phyloP scores from a whole-genome alignment of 2,329 filamentous ascomycete species.

The Fonsecaea pedrosoi region DNA sequence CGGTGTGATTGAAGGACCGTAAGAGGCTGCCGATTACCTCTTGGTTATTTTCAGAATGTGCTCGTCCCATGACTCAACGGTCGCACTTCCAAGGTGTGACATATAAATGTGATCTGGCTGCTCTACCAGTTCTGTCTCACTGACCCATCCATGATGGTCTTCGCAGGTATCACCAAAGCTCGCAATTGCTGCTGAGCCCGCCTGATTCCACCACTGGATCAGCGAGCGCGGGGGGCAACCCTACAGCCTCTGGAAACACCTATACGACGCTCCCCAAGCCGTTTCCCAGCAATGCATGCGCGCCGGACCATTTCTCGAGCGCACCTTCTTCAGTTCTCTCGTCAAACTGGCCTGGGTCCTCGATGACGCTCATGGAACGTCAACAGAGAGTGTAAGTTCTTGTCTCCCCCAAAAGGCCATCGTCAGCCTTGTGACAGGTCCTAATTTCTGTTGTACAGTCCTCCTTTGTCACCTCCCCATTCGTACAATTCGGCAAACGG shows the following conservation, averaged over 20 bases:
- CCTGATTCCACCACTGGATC: constrained; percentile 63
- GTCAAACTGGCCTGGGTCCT: constrained; percentile 36
- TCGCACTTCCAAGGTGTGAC: constrained; percentile 30
- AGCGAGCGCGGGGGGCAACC: constrained; percentile 59
- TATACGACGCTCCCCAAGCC: constrained; percentile 50
- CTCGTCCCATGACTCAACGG: constrained; percentile 37
- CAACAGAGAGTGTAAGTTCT: constrained; percentile 49
- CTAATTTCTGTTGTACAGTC: constrained; percentile 30
- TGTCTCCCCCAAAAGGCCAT: constrained; percentile 1
- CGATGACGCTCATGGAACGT: constrained; percentile 35
- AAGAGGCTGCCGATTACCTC: constrained; percentile 20
- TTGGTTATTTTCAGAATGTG: constrained; percentile 32
- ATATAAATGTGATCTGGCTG: constrained; percentile 23
- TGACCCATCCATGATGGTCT: constrained; percentile 22
- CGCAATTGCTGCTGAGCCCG: constrained; percentile 58
- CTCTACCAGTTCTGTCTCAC: constrained; percentile 27
- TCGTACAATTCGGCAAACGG: constrained; percentile 32
- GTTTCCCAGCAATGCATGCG: constrained; percentile 43
- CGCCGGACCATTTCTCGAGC: constrained; percentile 35
- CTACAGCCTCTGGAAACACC: constrained; percentile 57
- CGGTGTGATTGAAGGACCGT: constrained; percentile 7
- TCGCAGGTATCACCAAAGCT: constrained; percentile 37
- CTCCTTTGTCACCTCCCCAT: constrained; percentile 36
- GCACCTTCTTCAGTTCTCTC: constrained; percentile 39
- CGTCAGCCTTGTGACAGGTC: constrained; percentile 19